phyloP scores from a whole-genome alignment of 768 basidiomycete genomes.

The Kwoniella sp. region DNA sequence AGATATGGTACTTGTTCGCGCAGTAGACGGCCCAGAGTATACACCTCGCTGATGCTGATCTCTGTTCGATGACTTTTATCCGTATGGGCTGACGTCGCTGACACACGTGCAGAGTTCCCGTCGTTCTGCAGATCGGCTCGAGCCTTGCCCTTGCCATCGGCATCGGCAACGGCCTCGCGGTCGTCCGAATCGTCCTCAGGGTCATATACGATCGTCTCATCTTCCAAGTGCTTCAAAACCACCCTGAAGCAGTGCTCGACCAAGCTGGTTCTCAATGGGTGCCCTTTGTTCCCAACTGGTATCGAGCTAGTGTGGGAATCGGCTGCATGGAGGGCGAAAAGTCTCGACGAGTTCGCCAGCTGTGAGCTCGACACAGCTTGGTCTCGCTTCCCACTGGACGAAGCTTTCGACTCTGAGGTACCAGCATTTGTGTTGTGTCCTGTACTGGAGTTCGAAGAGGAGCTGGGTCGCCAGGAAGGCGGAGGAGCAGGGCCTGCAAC shows the following conservation, averaged over 20 bases:
- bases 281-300: too few relatives aligned
- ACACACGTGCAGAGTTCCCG: too few relatives aligned
- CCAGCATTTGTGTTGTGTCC: neutral
- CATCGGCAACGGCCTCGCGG: too few relatives aligned
- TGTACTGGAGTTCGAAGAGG: neutral
- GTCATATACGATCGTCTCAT: constrained; percentile 14
- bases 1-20: constrained; percentile 39
- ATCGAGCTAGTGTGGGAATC: too few relatives aligned
- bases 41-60: neutral
- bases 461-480: constrained; percentile 31
- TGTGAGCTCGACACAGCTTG: neutral
- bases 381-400: neutral
- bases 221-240: constrained; percentile 34
- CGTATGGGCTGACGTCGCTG: too few relatives aligned
- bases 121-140: neutral
- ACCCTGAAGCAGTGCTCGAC: constrained; percentile 34
- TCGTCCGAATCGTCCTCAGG: constrained; percentile 5
- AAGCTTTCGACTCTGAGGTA: neutral
- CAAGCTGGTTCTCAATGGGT: constrained; percentile 7
- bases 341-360: neutral
- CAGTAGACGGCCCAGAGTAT: constrained; percentile 28
- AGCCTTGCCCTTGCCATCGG: too few relatives aligned
- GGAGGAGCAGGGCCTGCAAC: constrained; percentile 44
- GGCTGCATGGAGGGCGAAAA: neutral
- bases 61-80: neutral